Conservation (phyloP, 495 filamentous ascomycete genomes). For the Amorphotheca resinae region DNA sequence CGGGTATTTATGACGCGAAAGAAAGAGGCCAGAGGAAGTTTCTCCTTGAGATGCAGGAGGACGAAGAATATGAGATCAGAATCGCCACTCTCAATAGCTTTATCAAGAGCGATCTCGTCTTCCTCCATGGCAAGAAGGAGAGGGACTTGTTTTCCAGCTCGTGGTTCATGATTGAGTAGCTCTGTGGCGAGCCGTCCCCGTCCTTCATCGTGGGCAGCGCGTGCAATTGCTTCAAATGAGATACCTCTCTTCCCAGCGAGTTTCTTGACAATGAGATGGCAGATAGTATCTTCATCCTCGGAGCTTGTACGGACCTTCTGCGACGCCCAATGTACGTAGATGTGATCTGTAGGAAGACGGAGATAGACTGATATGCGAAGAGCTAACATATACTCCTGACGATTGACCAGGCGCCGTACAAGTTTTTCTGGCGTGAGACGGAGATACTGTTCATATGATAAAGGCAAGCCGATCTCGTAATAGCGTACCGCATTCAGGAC, state of each 20-base stretch:
- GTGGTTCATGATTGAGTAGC: conserved; percentile 82
- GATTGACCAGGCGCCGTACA: conserved; percentile 71
- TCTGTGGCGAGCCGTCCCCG: conserved; percentile 75
- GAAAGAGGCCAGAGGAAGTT: conserved; percentile 79
- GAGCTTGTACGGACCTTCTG: conserved; percentile 80
- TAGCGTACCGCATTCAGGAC: conserved; percentile 86
- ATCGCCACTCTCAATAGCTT: conserved; percentile 91
- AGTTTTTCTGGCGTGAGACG: conserved; percentile 81
- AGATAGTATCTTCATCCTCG: conserved; percentile 80
- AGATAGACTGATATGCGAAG: conserved; percentile 83
- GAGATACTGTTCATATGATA: conserved; percentile 85
- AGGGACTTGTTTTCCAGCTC: conserved; percentile 89
- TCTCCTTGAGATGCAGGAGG: conserved; percentile 77
- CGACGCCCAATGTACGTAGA: conserved; percentile 94
- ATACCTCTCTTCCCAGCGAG: conserved; percentile 79
- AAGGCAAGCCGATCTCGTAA: conserved; percentile 77
- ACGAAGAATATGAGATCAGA: conserved; percentile 86
- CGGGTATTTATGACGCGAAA: conserved; percentile 84
- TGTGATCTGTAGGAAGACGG: conserved; percentile 71
- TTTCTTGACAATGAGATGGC: conserved; percentile 74
- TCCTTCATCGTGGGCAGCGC: conserved; percentile 92
- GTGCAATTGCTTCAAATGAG: conserved; percentile 87
- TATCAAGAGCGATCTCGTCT: conserved; percentile 89
- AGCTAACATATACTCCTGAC: conserved; percentile 84
- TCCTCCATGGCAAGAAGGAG: conserved; percentile 93